Conservation (phyloP, 1,284 basidiomycete species). For the Blastosporella zonata region DNA sequence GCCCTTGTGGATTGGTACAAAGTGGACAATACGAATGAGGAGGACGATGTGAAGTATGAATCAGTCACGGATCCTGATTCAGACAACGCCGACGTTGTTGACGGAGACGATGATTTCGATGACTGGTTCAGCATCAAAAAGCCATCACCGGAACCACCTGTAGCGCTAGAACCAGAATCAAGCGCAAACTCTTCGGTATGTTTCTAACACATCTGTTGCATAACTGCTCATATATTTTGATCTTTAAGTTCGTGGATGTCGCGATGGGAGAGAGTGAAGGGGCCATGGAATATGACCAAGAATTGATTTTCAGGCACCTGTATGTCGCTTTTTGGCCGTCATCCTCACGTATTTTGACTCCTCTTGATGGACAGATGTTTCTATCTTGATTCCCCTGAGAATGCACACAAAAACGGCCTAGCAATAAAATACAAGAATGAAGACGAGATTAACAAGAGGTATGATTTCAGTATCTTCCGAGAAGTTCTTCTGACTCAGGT, state of each 20-base stretch:
- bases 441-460: slow-evolving; percentile 51
- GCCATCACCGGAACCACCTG: slow-evolving; percentile 13
- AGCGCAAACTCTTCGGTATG: slow-evolving; percentile 14
- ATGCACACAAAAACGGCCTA: slow-evolving; percentile 68
- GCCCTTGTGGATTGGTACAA: slow-evolving; percentile 64
- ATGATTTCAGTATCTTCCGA: slow-evolving; percentile 10
- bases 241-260: slow-evolving; percentile 27
- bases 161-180: slow-evolving; percentile 11
- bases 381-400: slow-evolving; percentile 80
- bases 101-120: slow-evolving; percentile 38
- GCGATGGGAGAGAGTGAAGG: slow-evolving; percentile 67
- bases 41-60: slow-evolving; percentile 37
- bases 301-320: slow-evolving; percentile 78
- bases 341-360: neutral
- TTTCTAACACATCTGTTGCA: neutral
- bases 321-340: slow-evolving; percentile 33
- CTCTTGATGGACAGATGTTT: slow-evolving; percentile 57
- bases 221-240: neutral
- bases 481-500: slow-evolving; percentile 4
- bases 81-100: slow-evolving; percentile 54
- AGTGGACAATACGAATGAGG: slow-evolving; percentile 31
- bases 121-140: slow-evolving; percentile 41
- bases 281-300: slow-evolving; percentile 74
- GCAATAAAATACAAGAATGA: slow-evolving; percentile 52
- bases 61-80: slow-evolving; percentile 69